These are phyloP conservation scores for Lentinula sp. DNA, from an alignment of 768 basidiomycete genomes.

Conservation along the genomic window DNA sequence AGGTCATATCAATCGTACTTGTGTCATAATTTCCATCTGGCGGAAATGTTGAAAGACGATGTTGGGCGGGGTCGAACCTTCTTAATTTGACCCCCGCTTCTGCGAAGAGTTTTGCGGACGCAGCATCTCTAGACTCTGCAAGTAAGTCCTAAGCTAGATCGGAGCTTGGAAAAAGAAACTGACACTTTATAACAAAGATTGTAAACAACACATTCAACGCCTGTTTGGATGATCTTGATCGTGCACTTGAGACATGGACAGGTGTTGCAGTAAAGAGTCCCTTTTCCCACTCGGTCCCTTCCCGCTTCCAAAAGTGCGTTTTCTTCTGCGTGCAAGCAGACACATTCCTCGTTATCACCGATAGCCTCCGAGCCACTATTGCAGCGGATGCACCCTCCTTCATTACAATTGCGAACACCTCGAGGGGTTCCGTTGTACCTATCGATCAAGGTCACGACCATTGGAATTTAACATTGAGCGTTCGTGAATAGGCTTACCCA, in stretches of 20 bases:
- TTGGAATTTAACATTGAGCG: not conserved
- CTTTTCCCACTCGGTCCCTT: conserved; percentile 76
- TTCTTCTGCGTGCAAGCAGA: conserved; percentile 97
- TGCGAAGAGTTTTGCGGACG: conserved; percentile 69
- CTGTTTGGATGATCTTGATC: conserved; percentile 95
- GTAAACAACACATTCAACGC: conserved; percentile 89
- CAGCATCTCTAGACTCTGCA: conserved; percentile 57
- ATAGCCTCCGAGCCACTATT: conserved; percentile 43
- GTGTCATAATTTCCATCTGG: conserved; percentile 15
- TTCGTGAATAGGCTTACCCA: conserved; percentile 40
- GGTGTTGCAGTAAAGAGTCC: conserved; percentile 97
- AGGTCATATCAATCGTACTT: conserved; percentile 1
- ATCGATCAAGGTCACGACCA: not conserved
- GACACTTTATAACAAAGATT: conserved; percentile 95
- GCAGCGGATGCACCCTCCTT: conserved; percentile 87
- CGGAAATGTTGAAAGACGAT: conserved; percentile 17
- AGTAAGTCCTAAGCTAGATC: not conserved
- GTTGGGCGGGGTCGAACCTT: conserved; percentile 48
- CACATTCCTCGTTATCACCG: conserved; percentile 64
- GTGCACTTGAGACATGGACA: conserved; percentile 97
- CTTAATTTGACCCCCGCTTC: conserved; percentile 81
- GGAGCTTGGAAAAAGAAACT: conserved; percentile 20
- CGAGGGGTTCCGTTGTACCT: conserved; percentile 97
- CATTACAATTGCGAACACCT: conserved; percentile 82
- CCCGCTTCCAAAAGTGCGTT: conserved; percentile 95